A percentile compares a stretch with the other conserved stretches of the same genome.
Conservation (phyloP, 1,284 basidiomycete species). For the Xerocomus nothofagi region DNA sequence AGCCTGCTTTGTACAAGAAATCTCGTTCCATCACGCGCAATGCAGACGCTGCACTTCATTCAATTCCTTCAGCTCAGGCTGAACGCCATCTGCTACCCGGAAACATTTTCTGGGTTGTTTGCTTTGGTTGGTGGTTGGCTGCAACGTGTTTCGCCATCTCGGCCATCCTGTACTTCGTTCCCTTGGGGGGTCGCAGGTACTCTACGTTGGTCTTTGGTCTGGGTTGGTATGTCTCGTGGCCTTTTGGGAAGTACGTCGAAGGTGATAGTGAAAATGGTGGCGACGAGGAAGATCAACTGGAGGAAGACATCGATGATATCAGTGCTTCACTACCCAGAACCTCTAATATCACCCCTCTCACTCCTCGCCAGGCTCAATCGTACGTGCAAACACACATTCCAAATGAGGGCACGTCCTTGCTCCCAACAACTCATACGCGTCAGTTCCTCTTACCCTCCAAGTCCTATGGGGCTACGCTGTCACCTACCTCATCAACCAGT, state of each 20-base stretch:
- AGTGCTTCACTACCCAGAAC: constrained; percentile 32
- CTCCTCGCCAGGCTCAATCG: constrained; percentile 31
- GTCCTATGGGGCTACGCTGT: constrained; percentile 61
- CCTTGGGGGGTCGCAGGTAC: constrained; percentile 82
- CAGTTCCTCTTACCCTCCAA: constrained; percentile 46
- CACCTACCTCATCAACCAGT: constrained; percentile 37
- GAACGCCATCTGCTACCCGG: constrained; percentile 90
- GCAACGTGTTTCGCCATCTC: constrained; percentile 70
- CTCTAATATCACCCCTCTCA: constrained; percentile 37
- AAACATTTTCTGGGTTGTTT: constrained; percentile 88
- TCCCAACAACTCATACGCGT: constrained; percentile 32
- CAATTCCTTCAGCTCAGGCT: constrained; percentile 87
- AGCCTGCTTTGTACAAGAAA: constrained; percentile 98
- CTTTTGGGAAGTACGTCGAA: constrained; percentile 98
- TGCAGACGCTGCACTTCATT: constrained; percentile 93
- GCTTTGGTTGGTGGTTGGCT: constrained; percentile 93
- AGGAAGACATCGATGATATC: constrained; percentile 34
- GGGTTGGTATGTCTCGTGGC: constrained; percentile 97
- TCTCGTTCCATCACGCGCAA: constrained; percentile 94
- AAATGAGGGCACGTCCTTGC: constrained; percentile 44
- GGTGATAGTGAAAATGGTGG: constrained; percentile 61
- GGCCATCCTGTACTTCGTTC: constrained; percentile 69
- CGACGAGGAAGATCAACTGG: constrained; percentile 42
- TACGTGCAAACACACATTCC: constrained; percentile 27
- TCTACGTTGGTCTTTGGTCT: constrained; percentile 88